Percentiles rank a stretch among this genome's conserved stretches.
phyloP scores from a whole-genome alignment of 257 asterid species.

The Parsonsia alboflavescens region DNA sequence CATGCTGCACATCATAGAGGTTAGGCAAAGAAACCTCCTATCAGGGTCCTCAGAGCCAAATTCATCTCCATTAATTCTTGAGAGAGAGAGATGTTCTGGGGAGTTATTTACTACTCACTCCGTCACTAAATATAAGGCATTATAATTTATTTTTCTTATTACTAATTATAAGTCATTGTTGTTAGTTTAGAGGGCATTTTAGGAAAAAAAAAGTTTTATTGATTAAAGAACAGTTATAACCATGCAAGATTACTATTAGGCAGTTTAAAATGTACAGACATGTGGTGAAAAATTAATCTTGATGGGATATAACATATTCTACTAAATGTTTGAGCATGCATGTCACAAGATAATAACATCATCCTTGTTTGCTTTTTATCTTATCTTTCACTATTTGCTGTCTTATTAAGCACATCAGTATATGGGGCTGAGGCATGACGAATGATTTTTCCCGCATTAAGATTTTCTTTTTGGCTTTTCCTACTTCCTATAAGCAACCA shows the following conservation, averaged over 20 bases:
- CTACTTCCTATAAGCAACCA: background rate
- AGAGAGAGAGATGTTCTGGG: background rate
- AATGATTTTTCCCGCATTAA: background rate
- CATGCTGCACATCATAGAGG: too few species aligned
- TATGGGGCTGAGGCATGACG: background rate
- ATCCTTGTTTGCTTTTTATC: background rate
- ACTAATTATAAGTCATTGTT: too few species aligned
- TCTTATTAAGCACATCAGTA: background rate
- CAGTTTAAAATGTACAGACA: background rate
- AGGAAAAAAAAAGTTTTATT: too few species aligned
- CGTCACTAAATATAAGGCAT: too few species aligned
- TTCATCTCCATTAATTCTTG: background rate
- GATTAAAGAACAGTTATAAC: background rate
- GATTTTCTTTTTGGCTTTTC: background rate
- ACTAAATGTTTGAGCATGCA: background rate
- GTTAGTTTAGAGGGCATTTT: too few species aligned
- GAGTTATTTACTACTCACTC: background rate
- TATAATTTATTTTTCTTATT: too few species aligned
- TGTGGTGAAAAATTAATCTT: background rate
- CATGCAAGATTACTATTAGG: background rate
- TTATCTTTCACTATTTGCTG: too few species aligned
- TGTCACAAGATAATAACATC: background rate
- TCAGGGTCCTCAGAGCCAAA: background rate
- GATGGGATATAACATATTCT: too few species aligned
- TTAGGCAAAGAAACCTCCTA: background rate